Base-by-base conservation (phyloP, 805 yeast genomes). In the Wickerhamiella musiphila region DNA sequence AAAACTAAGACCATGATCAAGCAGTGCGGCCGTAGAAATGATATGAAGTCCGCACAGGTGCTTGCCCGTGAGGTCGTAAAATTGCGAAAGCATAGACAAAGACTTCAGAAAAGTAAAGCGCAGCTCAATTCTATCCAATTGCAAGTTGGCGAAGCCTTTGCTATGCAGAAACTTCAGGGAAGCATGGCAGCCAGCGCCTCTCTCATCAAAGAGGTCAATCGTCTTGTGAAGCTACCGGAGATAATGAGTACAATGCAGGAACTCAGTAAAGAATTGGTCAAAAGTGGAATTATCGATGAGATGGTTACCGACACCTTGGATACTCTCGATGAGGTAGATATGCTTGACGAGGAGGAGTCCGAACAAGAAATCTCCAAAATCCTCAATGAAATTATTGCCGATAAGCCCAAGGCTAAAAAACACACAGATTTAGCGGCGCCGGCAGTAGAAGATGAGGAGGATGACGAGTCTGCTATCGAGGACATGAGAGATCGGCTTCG, bases 261-360 rank as follows among this genome's bases (percentile, higher is more conserved):
- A 44, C 57, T 90, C 35, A 78, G 86, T 37, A 74, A 68, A 47
- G 99, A 90, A 55, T 63, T 86, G 45, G 73, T 78, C 70, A 52
- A 54, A 46, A 53, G 63, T 4, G 65, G 65, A 2, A 68, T 90
- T 28, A 82, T 90, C 33, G 81, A 79, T 43, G 98, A 90, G 50
- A 90, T 90, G 96, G 74, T 84, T 50, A 82, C 78, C 35, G 99
- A 90, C 49, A 72, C 79, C 39, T 61, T 86, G 37, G 96, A 84
- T 38, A 55, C 62, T 31, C 56, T 69, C 36, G 73, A 66, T 14
- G 81, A 73, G 19, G 75, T 66, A 29, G 76, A 68, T 13, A 78
- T 71, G 37, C 63, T 68, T 26, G 47, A 35, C 13, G 58, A 52
- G 36, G 60, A 48, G 14, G 55, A 44, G 26, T 53, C 49, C 16